Conservation (phyloP, 768 basidiomycete genomes). For the Coprinopsis strossmayeri region DNA sequence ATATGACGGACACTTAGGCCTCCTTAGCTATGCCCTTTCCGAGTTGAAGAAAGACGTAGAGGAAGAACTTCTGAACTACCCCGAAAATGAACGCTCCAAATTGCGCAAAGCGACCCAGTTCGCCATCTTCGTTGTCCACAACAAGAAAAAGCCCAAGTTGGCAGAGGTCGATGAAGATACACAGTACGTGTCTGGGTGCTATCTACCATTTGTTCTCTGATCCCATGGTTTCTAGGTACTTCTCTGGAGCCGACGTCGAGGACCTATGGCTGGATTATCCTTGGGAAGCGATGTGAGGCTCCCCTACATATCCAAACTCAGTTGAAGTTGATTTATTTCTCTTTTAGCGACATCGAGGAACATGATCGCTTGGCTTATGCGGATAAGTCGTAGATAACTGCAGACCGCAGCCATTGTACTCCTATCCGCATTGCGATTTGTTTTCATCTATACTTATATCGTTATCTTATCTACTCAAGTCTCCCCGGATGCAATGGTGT, state of each 20-base stretch:
- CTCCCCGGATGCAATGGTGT: no score
- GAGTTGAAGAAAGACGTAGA: slow-evolving; percentile 91
- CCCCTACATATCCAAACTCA: slow-evolving; percentile 4
- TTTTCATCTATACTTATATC: no score
- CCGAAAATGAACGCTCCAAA: slow-evolving; percentile 69
- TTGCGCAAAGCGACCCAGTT: slow-evolving; percentile 67
- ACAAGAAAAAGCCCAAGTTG: slow-evolving; percentile 85
- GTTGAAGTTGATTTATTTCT: neutral
- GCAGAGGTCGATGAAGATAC: slow-evolving; percentile 63
- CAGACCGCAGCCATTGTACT: no score
- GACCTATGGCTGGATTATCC: slow-evolving; percentile 83
- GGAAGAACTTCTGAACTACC: slow-evolving; percentile 51
- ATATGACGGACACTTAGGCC: slow-evolving; percentile 1
- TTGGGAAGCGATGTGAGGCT: slow-evolving; percentile 66
- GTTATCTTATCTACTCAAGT: no score
- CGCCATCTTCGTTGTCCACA: slow-evolving; percentile 91
- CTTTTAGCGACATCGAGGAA: slow-evolving; percentile 62
- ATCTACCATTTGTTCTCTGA: neutral
- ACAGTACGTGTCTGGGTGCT: slow-evolving; percentile 37
- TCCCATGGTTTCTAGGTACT: slow-evolving; percentile 49
- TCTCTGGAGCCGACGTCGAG: slow-evolving; percentile 67
- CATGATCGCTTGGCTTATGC: slow-evolving; percentile 57
- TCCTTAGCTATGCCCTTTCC: slow-evolving; percentile 72
- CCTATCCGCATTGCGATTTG: no score
- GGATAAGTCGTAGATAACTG: slow-evolving; percentile 21